Conservation (phyloP, 176 grass and related monocot genomes). For the Avena insularis region DNA sequence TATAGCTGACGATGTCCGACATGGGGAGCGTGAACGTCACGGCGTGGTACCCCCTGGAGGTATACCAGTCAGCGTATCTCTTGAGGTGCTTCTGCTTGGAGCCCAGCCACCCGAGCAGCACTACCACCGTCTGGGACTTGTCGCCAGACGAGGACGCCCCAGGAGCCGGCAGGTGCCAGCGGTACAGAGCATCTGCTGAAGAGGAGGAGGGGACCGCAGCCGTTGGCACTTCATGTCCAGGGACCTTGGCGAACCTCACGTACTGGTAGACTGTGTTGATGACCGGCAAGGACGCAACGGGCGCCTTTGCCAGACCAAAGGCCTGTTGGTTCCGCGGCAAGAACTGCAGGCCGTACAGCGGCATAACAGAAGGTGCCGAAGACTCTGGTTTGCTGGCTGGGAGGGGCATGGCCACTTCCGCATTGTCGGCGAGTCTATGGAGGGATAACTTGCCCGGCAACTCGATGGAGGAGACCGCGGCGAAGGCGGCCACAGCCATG, state of each 20-base stretch:
- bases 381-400: neutral
- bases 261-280: conserved; percentile 73
- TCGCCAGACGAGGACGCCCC: conserved; percentile 11
- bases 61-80: conserved; percentile 92
- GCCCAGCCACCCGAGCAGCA: conserved; percentile 94
- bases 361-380: neutral
- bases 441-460: conserved; percentile 58
- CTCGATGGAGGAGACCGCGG: conserved; percentile 71
- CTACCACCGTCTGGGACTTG: conserved; percentile 74
- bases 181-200: conserved; percentile 64
- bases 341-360: conserved; percentile 30
- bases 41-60: conserved; percentile 79
- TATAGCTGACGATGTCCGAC: conserved; percentile 83
- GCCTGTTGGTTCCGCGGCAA: conserved; percentile 24
- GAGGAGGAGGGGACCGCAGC: conserved; percentile 42
- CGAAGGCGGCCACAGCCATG: conserved; percentile 67
- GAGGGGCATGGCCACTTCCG: neutral
- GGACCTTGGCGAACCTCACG: conserved; percentile 54
- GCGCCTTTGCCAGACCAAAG: neutral
- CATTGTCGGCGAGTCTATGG: conserved; percentile 42
- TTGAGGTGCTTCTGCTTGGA: conserved; percentile 90
- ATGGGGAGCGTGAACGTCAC: conserved; percentile 93
- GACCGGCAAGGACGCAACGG: conserved; percentile 55
- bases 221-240: neutral
- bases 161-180: conserved; percentile 86